Conservation (phyloP, 177 flowering plant genomes). For the Vitis hybrid region DNA sequence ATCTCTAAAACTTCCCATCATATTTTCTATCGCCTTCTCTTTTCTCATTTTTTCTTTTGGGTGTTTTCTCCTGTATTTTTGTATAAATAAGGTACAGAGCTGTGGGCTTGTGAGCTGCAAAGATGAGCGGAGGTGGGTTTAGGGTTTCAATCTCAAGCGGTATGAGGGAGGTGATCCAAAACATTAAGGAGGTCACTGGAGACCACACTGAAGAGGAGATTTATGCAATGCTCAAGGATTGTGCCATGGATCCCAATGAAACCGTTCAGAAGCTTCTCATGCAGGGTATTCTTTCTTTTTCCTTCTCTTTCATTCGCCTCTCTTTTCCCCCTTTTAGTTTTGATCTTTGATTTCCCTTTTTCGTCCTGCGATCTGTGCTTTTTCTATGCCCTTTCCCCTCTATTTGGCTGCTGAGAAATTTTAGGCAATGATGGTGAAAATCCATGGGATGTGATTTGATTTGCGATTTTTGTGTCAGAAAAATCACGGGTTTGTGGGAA, state of each 20-base stretch:
- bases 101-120: slow-evolving; percentile 9
- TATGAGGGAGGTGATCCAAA: slow-evolving; percentile 51
- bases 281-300: slow-evolving; percentile 23
- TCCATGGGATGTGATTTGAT: background rate
- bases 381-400: background rate
- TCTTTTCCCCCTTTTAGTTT: slow-evolving; percentile 17
- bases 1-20: background rate
- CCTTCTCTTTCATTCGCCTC: background rate
- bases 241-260: slow-evolving; percentile 50
- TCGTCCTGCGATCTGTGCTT: slow-evolving; percentile 11
- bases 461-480: background rate
- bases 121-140: slow-evolving; percentile 43
- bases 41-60: background rate
- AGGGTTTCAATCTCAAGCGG: slow-evolving; percentile 64
- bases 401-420: background rate
- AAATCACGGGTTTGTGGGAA: background rate
- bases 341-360: background rate
- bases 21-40: background rate
- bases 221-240: slow-evolving; percentile 43
- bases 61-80: background rate
- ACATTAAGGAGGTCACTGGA: slow-evolving; percentile 38
- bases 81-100: background rate
- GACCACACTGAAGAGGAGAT: slow-evolving; percentile 43
- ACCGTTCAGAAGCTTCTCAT: slow-evolving; percentile 38
- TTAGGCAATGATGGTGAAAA: background rate